phyloP scores from a whole-genome alignment of 129 eudicot genomes.

The Sambucus nigra region DNA sequence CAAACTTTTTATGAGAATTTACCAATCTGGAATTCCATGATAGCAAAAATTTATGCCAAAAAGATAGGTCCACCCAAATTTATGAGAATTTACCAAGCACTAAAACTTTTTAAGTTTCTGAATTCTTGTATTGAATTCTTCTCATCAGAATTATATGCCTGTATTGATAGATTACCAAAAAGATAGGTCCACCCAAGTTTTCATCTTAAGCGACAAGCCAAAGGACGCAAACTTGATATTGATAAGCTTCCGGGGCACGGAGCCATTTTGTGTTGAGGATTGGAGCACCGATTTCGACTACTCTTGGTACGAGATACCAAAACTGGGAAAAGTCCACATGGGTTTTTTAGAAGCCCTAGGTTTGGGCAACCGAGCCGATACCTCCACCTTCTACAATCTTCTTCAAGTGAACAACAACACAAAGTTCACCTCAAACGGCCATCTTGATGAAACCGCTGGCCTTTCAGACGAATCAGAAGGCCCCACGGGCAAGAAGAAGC shows the following conservation, averaged over 20 bases:
- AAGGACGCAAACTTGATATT: slow-evolving; percentile 73
- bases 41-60: no score
- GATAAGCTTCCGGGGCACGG: slow-evolving; percentile 88
- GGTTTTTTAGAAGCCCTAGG: slow-evolving; percentile 97
- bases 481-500: not conserved
- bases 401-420: slow-evolving; percentile 21
- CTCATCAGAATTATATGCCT: slow-evolving; percentile 5
- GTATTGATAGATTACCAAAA: slow-evolving; percentile 57
- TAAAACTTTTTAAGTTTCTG: not conserved
- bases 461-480: not conserved
- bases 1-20: no score
- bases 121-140: not conserved
- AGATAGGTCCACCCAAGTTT: slow-evolving; percentile 84
- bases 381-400: slow-evolving; percentile 46
- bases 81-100: no score
- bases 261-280: slow-evolving; percentile 87
- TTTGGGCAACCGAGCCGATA: slow-evolving; percentile 55
- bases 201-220: slow-evolving; percentile 68
- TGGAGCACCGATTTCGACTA: slow-evolving; percentile 93
- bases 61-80: no score
- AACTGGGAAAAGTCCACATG: slow-evolving; percentile 83
- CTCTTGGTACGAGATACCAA: slow-evolving; percentile 87
- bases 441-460: slow-evolving; percentile 17
- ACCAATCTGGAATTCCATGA: no score
- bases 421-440: not conserved